These are phyloP conservation scores for Phialophora verrucosa DNA, from an alignment of 2,329 filamentous ascomycete genomes.

Conservation along the genomic window DNA sequence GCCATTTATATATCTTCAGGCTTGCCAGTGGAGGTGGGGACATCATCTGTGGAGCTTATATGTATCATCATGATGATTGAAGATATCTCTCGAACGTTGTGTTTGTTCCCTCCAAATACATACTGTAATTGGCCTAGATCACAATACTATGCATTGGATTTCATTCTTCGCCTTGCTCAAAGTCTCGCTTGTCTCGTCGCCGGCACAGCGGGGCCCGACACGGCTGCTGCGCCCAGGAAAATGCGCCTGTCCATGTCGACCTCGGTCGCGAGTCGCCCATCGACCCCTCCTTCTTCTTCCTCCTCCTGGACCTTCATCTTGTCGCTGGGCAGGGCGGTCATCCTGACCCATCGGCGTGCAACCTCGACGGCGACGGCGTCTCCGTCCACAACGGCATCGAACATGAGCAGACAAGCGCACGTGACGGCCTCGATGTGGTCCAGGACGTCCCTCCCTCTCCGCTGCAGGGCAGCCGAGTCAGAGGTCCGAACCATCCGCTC, in stretches of 20 bases:
- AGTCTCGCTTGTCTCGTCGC: conserved; percentile 22
- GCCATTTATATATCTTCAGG: not conserved
- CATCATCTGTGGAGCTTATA: not conserved
- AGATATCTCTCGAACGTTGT: not conserved
- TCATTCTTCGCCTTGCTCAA: conserved; percentile 3
- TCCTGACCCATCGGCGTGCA: conserved; percentile 46
- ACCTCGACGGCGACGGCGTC: conserved; percentile 45
- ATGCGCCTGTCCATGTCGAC: conserved; percentile 33
- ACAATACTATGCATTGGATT: too few relatives aligned
- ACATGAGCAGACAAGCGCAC: conserved; percentile 45
- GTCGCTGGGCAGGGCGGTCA: conserved; percentile 24
- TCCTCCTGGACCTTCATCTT: conserved; percentile 7
- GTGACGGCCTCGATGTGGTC: conserved; percentile 41
- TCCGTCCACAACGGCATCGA: conserved; percentile 47
- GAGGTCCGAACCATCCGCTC: conserved; percentile 15
- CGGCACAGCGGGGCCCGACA: not conserved
- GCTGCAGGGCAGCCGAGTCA: conserved; percentile 19
- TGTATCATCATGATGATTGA: not conserved
- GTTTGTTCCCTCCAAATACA: not conserved
- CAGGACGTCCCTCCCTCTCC: conserved; percentile 29
- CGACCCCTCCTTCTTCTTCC: not conserved
- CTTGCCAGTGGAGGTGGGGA: not conserved
- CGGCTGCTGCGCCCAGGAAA: conserved; percentile 28
- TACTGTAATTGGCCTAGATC: not conserved
- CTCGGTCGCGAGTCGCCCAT: conserved; percentile 3